phyloP scores from a whole-genome alignment of 371 early-diverging fungal species.

The Mucor saturninus region DNA sequence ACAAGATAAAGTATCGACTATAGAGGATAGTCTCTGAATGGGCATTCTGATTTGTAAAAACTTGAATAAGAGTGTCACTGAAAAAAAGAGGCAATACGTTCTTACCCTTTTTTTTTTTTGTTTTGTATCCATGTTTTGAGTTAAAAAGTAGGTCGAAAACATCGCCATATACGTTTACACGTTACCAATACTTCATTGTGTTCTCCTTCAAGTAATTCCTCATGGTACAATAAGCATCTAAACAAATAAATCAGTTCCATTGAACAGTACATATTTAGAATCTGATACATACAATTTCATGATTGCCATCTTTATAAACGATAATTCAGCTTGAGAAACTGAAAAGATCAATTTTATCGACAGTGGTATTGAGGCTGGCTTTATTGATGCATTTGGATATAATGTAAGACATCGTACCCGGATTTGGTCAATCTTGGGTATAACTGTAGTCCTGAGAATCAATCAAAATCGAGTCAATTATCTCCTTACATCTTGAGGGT shows the following conservation, averaged over 20 bases:
- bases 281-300: conserved; percentile 19
- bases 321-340: conserved; percentile 18
- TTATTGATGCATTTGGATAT: conserved; percentile 5
- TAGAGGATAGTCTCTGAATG: no score
- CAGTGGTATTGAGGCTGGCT: conserved; percentile 7
- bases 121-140: no score
- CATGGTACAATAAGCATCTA: conserved; percentile 18
- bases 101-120: no score
- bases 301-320: conserved; percentile 17
- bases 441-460: conserved; percentile 20
- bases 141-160: no score
- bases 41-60: no score
- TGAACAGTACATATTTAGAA: conserved; percentile 17
- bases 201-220: conserved; percentile 11
- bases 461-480: conserved; percentile 24
- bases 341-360: conserved; percentile 17
- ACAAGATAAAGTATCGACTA: no score
- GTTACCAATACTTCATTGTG: conserved; percentile 20
- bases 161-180: not conserved
- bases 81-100: no score
- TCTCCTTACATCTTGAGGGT: conserved; percentile 20
- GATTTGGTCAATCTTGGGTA: conserved; percentile 16
- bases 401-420: conserved; percentile 16
- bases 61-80: no score
- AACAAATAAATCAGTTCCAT: conserved; percentile 12